A percentile compares a stretch with the other conserved stretches of the same genome.
Conservation (phyloP, 148 eudicot species). For the Polygonum aviculare region DNA sequence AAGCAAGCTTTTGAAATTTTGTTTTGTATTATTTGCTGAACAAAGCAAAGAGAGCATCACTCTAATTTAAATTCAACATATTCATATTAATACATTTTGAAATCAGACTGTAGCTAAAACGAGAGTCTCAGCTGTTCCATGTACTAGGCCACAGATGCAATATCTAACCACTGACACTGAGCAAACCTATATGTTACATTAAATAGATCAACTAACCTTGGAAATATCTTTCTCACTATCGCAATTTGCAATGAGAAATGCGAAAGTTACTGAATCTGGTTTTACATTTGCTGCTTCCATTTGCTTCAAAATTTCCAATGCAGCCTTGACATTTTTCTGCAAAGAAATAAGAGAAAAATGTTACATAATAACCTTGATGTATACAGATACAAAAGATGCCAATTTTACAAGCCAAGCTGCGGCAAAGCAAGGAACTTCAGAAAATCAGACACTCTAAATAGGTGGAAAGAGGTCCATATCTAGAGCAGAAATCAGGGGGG, state of each 20-base stretch:
- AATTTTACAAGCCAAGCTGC: slow-evolving; percentile 1
- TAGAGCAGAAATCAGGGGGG: neutral
- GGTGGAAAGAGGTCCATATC: neutral
- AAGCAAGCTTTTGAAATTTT: neutral
- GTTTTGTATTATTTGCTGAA: neutral
- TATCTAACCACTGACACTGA: neutral
- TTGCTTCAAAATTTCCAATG: slow-evolving; percentile 42
- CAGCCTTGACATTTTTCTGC: slow-evolving; percentile 62
- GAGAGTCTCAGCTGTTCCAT: neutral
- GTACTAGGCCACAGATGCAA: neutral
- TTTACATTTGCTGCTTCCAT: slow-evolving; percentile 65
- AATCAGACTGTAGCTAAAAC: neutral
- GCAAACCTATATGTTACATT: neutral
- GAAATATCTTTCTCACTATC: slow-evolving; percentile 48
- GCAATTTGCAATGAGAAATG: slow-evolving; percentile 57
- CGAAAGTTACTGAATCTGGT: slow-evolving; percentile 73
- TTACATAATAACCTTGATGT: neutral
- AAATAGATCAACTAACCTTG: slow-evolving; percentile 37
- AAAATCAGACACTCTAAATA: neutral
- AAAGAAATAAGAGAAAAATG: slow-evolving; percentile 14
- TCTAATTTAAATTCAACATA: neutral
- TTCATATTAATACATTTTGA: neutral
- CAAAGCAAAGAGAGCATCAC: neutral
- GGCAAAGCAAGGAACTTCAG: neutral
- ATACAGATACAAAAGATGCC: neutral